Evolutionary conservation across 2,329 filamentous ascomycete species (phyloP).

Genomic region (Aspergillus sp.): DNA sequence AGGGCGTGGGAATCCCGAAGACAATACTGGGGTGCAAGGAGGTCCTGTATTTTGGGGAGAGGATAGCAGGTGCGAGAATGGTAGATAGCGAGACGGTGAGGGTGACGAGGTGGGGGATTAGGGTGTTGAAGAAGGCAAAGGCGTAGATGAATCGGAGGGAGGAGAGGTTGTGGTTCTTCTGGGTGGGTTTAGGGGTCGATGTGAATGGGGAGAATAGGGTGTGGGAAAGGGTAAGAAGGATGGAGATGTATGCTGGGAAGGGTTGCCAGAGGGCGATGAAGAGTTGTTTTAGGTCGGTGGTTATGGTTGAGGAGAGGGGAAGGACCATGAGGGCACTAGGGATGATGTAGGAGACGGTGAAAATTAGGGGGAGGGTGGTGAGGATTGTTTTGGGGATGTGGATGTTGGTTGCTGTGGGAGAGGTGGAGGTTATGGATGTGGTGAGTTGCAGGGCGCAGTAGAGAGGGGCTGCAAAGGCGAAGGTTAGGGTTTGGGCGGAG

Average conservation of each 20-base stretch:
- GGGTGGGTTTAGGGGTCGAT: constrained; percentile 24
- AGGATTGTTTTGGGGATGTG: constrained; percentile 35
- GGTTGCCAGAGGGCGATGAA: constrained; percentile 55
- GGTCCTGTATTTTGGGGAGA: constrained; percentile 40
- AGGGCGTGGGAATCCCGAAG: constrained; percentile 40
- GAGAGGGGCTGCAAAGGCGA: constrained; percentile 48
- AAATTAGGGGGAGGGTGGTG: constrained; percentile 43
- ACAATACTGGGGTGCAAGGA: constrained; percentile 45
- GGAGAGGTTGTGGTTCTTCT: constrained; percentile 33
- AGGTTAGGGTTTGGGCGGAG: constrained; percentile 46
- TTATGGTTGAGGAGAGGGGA: constrained; percentile 43
- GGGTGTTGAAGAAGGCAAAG: constrained; percentile 44
- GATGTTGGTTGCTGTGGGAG: constrained; percentile 38
- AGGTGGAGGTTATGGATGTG: constrained; percentile 43
- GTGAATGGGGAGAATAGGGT: constrained; percentile 27
- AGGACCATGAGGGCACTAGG: constrained; percentile 49
- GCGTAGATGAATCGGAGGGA: constrained; percentile 44
- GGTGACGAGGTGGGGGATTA: constrained; percentile 44
- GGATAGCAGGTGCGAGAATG: constrained; percentile 37
- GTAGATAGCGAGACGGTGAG: constrained; percentile 46
- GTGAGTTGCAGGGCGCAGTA: constrained; percentile 48
- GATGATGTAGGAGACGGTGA: constrained; percentile 47
- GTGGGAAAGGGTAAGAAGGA: constrained; percentile 40
- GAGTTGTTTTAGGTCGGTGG: constrained; percentile 48
- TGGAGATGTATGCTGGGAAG: constrained; percentile 51